Evolutionary conservation across 2,329 filamentous ascomycete genomes (phyloP).

Genomic region (Fusarium euwallaceae): DNA sequence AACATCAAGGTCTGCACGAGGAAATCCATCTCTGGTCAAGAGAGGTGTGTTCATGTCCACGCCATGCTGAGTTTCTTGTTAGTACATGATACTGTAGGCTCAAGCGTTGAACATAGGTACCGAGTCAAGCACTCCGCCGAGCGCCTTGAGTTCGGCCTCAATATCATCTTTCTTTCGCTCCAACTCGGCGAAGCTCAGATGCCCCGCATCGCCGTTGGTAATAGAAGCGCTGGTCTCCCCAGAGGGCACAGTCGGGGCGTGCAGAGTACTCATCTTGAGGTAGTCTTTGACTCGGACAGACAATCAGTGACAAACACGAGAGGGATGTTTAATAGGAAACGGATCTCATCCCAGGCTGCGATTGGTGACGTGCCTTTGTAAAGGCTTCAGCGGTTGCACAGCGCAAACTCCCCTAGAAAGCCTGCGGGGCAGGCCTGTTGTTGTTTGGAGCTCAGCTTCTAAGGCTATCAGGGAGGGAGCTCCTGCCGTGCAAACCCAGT

Average conservation of each 20-base stretch:
- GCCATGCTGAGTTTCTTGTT: slow-evolving; percentile 74
- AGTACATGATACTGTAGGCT: slow-evolving; percentile 23
- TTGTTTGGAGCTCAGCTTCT: slow-evolving; percentile 1
- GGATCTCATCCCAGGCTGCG: slow-evolving; percentile 28
- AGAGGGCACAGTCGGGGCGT: slow-evolving; percentile 74
- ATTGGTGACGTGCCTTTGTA: slow-evolving; percentile 37
- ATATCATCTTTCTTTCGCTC: slow-evolving; percentile 86
- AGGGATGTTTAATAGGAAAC: slow-evolving; percentile 12
- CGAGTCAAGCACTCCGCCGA: slow-evolving; percentile 89
- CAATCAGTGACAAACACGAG: slow-evolving; percentile 9
- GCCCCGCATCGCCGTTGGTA: slow-evolving; percentile 71
- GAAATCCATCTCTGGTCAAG: slow-evolving; percentile 90
- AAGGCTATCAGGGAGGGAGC: neutral
- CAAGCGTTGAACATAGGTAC: slow-evolving; percentile 62
- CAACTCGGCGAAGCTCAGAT: slow-evolving; percentile 82
- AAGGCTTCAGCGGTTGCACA: slow-evolving; percentile 21
- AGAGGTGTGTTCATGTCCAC: slow-evolving; percentile 93
- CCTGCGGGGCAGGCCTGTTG: neutral
- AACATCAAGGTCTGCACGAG: slow-evolving; percentile 92
- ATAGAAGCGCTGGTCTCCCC: slow-evolving; percentile 76
- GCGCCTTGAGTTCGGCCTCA: slow-evolving; percentile 87
- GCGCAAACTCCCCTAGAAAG: slow-evolving; percentile 15
- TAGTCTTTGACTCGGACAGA: slow-evolving; percentile 20
- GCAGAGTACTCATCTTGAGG: slow-evolving; percentile 65
- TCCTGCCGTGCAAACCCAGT: neutral